Base-by-base conservation (phyloP, 163 green algal species). In the Scenedesmus sp. region DNA sequence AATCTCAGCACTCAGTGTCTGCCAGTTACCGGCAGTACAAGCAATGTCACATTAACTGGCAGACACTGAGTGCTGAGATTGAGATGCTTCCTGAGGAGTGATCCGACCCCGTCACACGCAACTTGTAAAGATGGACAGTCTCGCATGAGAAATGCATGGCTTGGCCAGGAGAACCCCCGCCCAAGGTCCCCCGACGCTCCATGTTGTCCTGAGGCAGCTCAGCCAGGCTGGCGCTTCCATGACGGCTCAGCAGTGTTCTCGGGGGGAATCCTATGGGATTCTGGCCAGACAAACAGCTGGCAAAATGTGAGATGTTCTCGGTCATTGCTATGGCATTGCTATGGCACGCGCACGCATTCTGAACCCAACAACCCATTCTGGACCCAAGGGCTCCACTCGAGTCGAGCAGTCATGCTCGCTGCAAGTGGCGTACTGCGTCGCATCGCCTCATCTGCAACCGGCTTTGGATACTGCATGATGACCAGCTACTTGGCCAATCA, bases 401-500 rank as follows among this genome's bases (percentile, higher is more conserved):
- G 34, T 46, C 0, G 34, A 1, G 76, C 76, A 59, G 76, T 84
- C 7, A 1, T 84, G 76, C 56, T 84, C 57, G 76, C 26, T 20
- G 76, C 76, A 52, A 34, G 76, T 16, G 76, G 76, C 9, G 26
- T 59, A 9, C 76, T 59, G 34, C 26, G 76, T 1, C 76, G n/a
- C 26, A 10, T 84, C 26, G 10, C n/a, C 8, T 8, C 12, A 10
- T 10, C 56, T 16, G 5, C 26, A 2, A n/a, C 76, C 20, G 76
- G 76, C 76, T 84, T 84, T 60, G 76, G 76, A 8, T 84, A 59
- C 76, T 18, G 76, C 5, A 84, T 20, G 2, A 84, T 84, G 76
- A 84, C 76, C 56, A 18, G 20, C 26, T 34, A 84, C 13, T 12
- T 84, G n/a, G 76, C 34, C 34, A 46, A 46, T 46, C 34, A 46